Evolutionary conservation across 176 grass and related monocot genomes (phyloP).

Genomic region (Oryza meridionalis): DNA sequence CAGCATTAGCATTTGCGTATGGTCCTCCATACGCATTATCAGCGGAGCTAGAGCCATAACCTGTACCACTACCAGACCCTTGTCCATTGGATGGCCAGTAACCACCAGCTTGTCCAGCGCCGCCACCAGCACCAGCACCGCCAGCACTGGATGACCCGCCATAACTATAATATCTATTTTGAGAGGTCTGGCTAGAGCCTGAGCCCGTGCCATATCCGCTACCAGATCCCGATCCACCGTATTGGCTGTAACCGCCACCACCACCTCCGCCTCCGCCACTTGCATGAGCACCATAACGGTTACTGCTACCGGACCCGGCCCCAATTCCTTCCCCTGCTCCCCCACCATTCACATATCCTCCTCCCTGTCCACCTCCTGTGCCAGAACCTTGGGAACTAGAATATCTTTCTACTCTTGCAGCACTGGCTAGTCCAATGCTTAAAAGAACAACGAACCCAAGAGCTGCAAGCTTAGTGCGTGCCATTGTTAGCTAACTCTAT

Average conservation of each 20-base stretch:
- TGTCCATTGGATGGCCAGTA: not conserved
- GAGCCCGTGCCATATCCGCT: not conserved
- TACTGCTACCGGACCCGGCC: not conserved
- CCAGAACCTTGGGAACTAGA: constrained; percentile 30
- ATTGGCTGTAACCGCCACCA: not conserved
- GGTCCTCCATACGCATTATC: not conserved
- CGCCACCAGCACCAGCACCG: not conserved
- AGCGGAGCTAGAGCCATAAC: not conserved
- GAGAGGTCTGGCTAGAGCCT: not conserved
- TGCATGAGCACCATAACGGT: not conserved
- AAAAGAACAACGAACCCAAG: constrained; percentile 45
- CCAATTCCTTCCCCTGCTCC: constrained; percentile 21
- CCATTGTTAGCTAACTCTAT: not conserved
- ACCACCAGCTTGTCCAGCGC: constrained; percentile 14
- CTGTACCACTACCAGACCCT: constrained; percentile 12
- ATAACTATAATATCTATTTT: not conserved
- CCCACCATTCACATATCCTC: not conserved
- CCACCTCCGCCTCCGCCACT: not conserved
- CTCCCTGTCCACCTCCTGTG: constrained; percentile 18
- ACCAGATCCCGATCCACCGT: not conserved
- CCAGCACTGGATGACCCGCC: constrained; percentile 3
- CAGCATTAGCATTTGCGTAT: not conserved
- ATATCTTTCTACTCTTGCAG: constrained; percentile 42
- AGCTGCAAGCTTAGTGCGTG: constrained; percentile 11
- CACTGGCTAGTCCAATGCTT: constrained; percentile 41